Evolutionary conservation across 805 yeast species (phyloP).

Genomic region (Wickerhamomyces queroliae): DNA sequence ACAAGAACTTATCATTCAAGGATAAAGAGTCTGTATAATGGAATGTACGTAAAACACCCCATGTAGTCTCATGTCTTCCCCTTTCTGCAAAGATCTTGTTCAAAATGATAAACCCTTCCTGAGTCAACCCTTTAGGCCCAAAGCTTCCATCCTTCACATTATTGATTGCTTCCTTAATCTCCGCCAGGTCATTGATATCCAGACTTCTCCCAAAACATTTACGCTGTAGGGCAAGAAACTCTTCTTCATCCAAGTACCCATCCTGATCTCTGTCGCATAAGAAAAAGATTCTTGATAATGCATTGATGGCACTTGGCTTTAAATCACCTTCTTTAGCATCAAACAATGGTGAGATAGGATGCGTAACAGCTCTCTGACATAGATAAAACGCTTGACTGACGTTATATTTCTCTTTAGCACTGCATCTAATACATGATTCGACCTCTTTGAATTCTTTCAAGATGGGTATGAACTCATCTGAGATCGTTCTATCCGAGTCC

Average conservation of each 20-base stretch:
- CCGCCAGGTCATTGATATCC: slow-evolving; percentile 43
- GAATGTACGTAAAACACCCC: slow-evolving; percentile 89
- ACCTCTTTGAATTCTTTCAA: slow-evolving; percentile 90
- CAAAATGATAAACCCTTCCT: slow-evolving; percentile 69
- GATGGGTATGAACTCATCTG: slow-evolving; percentile 82
- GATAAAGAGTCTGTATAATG: slow-evolving; percentile 91
- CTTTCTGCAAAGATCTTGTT: slow-evolving; percentile 81
- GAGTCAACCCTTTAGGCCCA: slow-evolving; percentile 51
- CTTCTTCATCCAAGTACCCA: slow-evolving; percentile 67
- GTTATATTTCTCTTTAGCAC: slow-evolving; percentile 79
- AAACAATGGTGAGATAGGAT: slow-evolving; percentile 88
- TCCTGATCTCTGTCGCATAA: slow-evolving; percentile 89
- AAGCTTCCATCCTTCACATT: slow-evolving; percentile 26
- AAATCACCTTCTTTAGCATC: slow-evolving; percentile 85
- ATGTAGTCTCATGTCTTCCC: slow-evolving; percentile 94
- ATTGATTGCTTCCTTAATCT: slow-evolving; percentile 33
- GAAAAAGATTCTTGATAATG: slow-evolving; percentile 76
- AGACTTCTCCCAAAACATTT: slow-evolving; percentile 66
- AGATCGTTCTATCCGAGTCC: slow-evolving; percentile 42
- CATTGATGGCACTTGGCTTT: slow-evolving; percentile 71
- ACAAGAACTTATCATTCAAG: slow-evolving; percentile 69
- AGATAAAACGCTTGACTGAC: slow-evolving; percentile 89
- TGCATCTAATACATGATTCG: slow-evolving; percentile 84
- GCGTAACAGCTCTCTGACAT: slow-evolving; percentile 89
- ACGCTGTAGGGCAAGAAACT: slow-evolving; percentile 61